phyloP scores from a whole-genome alignment of 2,329 filamentous ascomycete genomes.

The Arthrobotrys conoides region DNA sequence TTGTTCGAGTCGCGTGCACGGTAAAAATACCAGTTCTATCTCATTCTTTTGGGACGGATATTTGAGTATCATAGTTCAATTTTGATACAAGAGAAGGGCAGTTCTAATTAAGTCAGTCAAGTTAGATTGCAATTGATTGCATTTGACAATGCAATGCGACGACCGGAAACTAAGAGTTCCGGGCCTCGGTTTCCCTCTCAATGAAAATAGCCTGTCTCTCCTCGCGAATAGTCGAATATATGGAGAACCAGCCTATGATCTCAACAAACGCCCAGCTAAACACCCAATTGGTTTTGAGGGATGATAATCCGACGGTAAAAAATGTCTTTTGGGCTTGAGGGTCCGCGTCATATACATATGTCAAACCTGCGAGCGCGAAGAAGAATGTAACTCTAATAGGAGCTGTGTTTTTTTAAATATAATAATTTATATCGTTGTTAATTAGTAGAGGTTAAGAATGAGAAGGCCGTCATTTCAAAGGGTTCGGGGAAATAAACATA shows the following conservation, averaged over 20 bases:
- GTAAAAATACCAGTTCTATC: background rate
- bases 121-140: background rate
- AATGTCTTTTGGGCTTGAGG: constrained; percentile 23
- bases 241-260: constrained; percentile 55
- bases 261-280: constrained; percentile 59
- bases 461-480: too few species aligned
- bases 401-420: constrained; percentile 5
- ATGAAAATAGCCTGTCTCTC: constrained; percentile 54
- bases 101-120: background rate
- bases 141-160: background rate
- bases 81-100: too few species aligned
- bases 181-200: constrained; percentile 42
- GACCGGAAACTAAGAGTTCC: constrained; percentile 10
- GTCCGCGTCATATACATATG: constrained; percentile 51
- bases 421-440: background rate
- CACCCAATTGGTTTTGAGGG: constrained; percentile 57
- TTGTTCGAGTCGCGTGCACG: constrained; percentile 13
- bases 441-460: too few species aligned
- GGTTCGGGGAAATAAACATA: background rate
- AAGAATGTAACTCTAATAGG: constrained; percentile 54
- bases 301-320: constrained; percentile 32
- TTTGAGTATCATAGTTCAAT: background rate
- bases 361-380: constrained; percentile 48
- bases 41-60: background rate
- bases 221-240: constrained; percentile 52